A percentile compares a stretch with the other conserved stretches of the same genome.
These are phyloP conservation scores for Wickerhamiella nectarea DNA, from an alignment of 805 yeast genomes.

Conservation along the genomic window DNA sequence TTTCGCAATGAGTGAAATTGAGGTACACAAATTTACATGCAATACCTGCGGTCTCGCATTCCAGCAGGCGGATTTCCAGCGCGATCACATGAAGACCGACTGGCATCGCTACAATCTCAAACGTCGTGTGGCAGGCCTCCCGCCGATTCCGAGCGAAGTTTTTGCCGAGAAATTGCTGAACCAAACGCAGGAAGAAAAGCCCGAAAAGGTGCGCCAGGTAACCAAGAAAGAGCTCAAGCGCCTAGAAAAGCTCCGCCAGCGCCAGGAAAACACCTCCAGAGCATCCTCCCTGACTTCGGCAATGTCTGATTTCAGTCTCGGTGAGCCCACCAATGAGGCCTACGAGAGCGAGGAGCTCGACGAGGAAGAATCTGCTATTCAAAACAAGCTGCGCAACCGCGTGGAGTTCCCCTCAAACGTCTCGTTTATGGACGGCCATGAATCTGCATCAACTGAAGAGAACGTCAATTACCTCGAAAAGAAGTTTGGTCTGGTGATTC, in stretches of 20 bases:
- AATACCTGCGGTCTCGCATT: constrained; percentile 79
- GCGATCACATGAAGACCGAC: constrained; percentile 91
- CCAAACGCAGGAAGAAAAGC: constrained; percentile 20
- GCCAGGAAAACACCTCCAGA: constrained; percentile 6
- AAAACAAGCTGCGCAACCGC: constrained; percentile 18
- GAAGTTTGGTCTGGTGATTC: constrained; percentile 74
- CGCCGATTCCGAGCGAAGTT: constrained; percentile 53
- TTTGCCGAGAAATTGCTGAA: constrained; percentile 56
- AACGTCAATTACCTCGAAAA: constrained; percentile 66
- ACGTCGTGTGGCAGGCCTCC: constrained; percentile 74
- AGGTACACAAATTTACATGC: constrained; percentile 44
- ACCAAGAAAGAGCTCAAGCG: constrained; percentile 28
- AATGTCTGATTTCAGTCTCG: constrained; percentile 11
- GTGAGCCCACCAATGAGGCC: constrained; percentile 11
- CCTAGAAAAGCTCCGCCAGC: constrained; percentile 20
- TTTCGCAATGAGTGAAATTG: constrained; percentile 6
- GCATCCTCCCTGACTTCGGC: constrained; percentile 9
- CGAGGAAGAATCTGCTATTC: constrained; percentile 19
- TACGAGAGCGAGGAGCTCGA: constrained; percentile 12
- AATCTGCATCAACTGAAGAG: constrained; percentile 40
- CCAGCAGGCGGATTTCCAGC: constrained; percentile 67
- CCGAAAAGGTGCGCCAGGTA: constrained; percentile 21
- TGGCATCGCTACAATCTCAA: constrained; percentile 97
- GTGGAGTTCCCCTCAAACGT: constrained; percentile 25
- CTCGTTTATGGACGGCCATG: constrained; percentile 33